Evolutionary conservation across 108 stramenopile species (phyloP), one percentile per base, ranked within the genome.

Genomic region (Nitzschia putrida): DNA sequence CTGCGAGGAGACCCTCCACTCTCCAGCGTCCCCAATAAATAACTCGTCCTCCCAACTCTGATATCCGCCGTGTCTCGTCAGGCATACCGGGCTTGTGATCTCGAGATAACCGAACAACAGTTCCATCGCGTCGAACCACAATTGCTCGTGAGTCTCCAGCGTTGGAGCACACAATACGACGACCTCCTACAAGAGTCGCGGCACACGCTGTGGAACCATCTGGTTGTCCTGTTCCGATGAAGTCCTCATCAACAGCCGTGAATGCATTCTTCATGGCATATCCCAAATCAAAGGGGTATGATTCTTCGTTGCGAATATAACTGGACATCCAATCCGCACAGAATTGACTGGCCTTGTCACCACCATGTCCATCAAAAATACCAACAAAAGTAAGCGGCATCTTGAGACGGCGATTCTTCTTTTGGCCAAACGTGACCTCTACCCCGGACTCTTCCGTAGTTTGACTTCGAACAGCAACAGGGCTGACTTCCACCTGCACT

Each of bases 301-400:
- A 77, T 13, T 81, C 81, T 37, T 92, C 88, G 57, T 83, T 81
- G 3, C 84, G 81, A 55, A 90, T 71, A 60, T 95, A 95, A 11
- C 74, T 64, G 25, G 90, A 83, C 44, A 90, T 43, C 91, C 91
- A 92, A 61, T 92, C 91, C 6, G 89, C 87, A 42, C 94, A 95
- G 67, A 87, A 98, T 52, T 92, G 92, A 25, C 87, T 84, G 11
- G 94, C 94, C 54, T 94, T 87, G 42, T 87, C 88, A 43, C 96
- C 95, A 20, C 97, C 97, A 64, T 99, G 98, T 0, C 98, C 98
- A 72, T 99, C 98, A 73, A 95, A 99, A 2, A 98, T 88, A 16
- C 94, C 97, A 24, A 80, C 44, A 51, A 72, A 78, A 16, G 83
- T 84, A 6, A 88, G 53, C 9, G 83, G 87, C 82, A 85, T 82